Conservation (phyloP, 2,329 filamentous ascomycete genomes). For the Aureobasidium sp. region DNA sequence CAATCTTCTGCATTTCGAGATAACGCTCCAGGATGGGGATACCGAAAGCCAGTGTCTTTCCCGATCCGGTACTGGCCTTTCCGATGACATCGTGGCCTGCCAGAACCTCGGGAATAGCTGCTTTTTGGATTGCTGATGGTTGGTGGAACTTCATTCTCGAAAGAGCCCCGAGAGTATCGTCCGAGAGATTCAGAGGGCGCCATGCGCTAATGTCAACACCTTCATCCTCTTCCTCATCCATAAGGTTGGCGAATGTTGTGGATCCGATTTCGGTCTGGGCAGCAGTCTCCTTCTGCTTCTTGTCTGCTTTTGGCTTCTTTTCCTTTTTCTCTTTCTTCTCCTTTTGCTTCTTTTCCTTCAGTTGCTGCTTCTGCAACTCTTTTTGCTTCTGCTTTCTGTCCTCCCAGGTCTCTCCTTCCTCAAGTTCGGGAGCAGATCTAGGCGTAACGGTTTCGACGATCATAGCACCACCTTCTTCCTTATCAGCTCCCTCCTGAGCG, state of each 20-base stretch:
- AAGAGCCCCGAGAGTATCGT: slow-evolving; percentile 62
- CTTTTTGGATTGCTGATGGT: slow-evolving; percentile 74
- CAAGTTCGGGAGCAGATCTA: slow-evolving; percentile 13
- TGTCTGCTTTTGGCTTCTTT: slow-evolving; percentile 14
- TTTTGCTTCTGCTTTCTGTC: slow-evolving; percentile 18
- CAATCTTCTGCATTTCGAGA: slow-evolving; percentile 42
- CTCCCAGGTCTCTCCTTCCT: slow-evolving; percentile 21
- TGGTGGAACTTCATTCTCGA: slow-evolving; percentile 70
- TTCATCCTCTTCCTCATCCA: slow-evolving; percentile 39
- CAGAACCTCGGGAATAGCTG: slow-evolving; percentile 72
- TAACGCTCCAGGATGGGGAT: slow-evolving; percentile 87
- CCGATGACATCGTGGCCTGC: slow-evolving; percentile 86
- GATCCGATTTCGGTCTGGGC: slow-evolving; percentile 14
- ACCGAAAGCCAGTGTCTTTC: slow-evolving; percentile 90
- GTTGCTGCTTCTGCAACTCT: slow-evolving; percentile 20
- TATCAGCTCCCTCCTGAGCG: neutral
- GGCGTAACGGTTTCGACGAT: neutral
- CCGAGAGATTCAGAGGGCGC: slow-evolving; percentile 64
- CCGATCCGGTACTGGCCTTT: slow-evolving; percentile 92
- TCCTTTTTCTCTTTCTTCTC: slow-evolving; percentile 19
- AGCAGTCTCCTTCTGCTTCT: slow-evolving; percentile 16
- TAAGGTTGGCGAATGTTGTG: slow-evolving; percentile 43
- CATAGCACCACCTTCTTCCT: neutral
- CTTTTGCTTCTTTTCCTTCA: slow-evolving; percentile 16
- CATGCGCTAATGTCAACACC: slow-evolving; percentile 70